Percentiles rank a stretch among this genome's conserved stretches.
These are phyloP conservation scores for Senecio squalidus DNA, from an alignment of 140 eudicot genomes.

Conservation along the genomic window DNA sequence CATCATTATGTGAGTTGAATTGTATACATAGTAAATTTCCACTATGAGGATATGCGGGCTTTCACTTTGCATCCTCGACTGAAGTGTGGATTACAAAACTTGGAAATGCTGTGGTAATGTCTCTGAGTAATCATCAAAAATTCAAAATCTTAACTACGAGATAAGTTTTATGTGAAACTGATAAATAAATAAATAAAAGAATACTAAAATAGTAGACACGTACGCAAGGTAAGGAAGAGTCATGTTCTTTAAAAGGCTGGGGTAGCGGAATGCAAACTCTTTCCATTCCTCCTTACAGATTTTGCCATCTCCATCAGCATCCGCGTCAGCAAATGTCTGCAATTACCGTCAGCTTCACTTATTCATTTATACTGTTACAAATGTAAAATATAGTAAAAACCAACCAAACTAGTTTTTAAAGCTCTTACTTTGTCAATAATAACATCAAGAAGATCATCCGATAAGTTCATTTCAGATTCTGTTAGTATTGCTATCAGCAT, in stretches of 20 bases:
- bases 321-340: no score
- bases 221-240: slow-evolving; percentile 88
- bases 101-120: slow-evolving; percentile 61
- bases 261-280: slow-evolving; percentile 55
- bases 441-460: slow-evolving; percentile 72
- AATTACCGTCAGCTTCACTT: not conserved
- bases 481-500: slow-evolving; percentile 70
- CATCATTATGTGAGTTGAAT: not conserved
- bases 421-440: slow-evolving; percentile 68
- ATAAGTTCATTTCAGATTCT: slow-evolving; percentile 61
- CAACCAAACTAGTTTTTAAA: not conserved
- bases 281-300: slow-evolving; percentile 82
- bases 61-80: slow-evolving; percentile 50
- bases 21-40: not conserved
- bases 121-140: slow-evolving; percentile 37
- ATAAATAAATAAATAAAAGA: not conserved
- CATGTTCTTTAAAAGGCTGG: slow-evolving; percentile 81
- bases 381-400: not conserved
- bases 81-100: slow-evolving; percentile 71
- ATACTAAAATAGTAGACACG: not conserved
- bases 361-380: not conserved
- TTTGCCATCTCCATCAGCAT: slow-evolving; percentile 80
- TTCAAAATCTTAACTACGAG: not conserved
- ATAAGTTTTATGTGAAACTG: not conserved
- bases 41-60: not conserved